A percentile compares a stretch with the other conserved stretches of the same genome.
Evolutionary conservation across 2,329 filamentous ascomycete genomes (phyloP).

Genomic region (Beauveria brongniartii): DNA sequence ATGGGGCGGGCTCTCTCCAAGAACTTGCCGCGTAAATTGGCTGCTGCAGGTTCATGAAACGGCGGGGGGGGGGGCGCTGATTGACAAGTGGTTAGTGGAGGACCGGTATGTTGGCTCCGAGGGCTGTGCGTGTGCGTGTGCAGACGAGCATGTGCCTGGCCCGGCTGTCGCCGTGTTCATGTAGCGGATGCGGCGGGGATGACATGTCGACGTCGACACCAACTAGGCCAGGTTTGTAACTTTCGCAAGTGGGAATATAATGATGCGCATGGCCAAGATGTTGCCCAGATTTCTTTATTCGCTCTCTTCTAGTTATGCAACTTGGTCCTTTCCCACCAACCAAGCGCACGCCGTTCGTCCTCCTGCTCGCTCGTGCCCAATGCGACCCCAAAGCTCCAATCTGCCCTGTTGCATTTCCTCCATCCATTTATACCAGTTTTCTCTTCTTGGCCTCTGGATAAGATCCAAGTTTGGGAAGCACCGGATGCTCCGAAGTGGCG

Average conservation of each 20-base stretch:
- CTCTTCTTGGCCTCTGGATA: not conserved
- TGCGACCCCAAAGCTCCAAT: too few species aligned
- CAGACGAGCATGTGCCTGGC: not conserved
- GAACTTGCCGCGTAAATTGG: not conserved
- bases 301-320: not conserved
- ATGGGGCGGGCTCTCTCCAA: not conserved
- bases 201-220: not conserved
- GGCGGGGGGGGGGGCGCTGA: not conserved
- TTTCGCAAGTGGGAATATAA: not conserved
- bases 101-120: not conserved
- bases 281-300: not conserved
- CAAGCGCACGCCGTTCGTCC: too few species aligned
- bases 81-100: too few species aligned
- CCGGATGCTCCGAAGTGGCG: not conserved
- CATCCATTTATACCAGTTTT: not conserved
- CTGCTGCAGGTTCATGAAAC: not conserved
- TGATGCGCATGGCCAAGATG: not conserved
- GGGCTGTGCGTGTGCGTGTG: not conserved
- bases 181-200: not conserved
- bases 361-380: too few species aligned
- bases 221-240: not conserved
- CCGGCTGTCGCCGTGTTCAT: not conserved
- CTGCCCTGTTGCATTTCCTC: not conserved
- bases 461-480: not conserved
- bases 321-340: not conserved